Evolutionary conservation across 2,329 filamentous ascomycete species (phyloP).

Genomic region (Cephalotrichum gorgonifer): DNA sequence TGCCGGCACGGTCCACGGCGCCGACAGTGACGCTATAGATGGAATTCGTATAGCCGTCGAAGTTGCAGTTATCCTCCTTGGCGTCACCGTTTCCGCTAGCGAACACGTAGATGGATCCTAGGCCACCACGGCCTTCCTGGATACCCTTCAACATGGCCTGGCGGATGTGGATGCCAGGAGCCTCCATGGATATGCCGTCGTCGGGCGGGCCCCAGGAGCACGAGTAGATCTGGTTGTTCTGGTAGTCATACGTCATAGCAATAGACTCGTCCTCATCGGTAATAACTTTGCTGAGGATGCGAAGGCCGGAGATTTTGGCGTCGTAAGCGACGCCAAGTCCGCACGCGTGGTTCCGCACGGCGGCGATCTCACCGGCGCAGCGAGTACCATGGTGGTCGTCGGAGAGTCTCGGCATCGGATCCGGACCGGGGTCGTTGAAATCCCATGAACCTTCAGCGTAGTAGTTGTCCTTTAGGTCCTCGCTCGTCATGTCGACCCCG

Average conservation of each 20-base stretch:
- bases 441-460: conserved; percentile 89
- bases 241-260: conserved; percentile 84
- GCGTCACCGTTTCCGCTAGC: conserved; percentile 88
- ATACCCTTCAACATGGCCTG: conserved; percentile 86
- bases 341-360: conserved; percentile 85
- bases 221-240: conserved; percentile 93
- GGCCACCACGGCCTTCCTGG: conserved; percentile 73
- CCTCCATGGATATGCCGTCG: conserved; percentile 89
- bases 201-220: conserved; percentile 98
- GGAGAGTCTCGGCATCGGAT: conserved; percentile 70
- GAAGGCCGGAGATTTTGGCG: conserved; percentile 79
- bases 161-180: conserved; percentile 77
- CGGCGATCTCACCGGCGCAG: conserved; percentile 88
- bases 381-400: conserved; percentile 90
- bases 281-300: conserved; percentile 85
- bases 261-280: conserved; percentile 85
- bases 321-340: conserved; percentile 95
- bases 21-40: conserved; percentile 98
- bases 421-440: conserved; percentile 76
- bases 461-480: conserved; percentile 88
- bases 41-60: conserved; percentile 98
- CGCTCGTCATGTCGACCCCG: conserved; percentile 89
- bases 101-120: conserved; percentile 91
- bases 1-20: conserved; percentile 74
- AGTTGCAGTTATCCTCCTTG: conserved; percentile 93